Conservation (phyloP, 306 rosid genomes). For the Cucumis sativus region DNA sequence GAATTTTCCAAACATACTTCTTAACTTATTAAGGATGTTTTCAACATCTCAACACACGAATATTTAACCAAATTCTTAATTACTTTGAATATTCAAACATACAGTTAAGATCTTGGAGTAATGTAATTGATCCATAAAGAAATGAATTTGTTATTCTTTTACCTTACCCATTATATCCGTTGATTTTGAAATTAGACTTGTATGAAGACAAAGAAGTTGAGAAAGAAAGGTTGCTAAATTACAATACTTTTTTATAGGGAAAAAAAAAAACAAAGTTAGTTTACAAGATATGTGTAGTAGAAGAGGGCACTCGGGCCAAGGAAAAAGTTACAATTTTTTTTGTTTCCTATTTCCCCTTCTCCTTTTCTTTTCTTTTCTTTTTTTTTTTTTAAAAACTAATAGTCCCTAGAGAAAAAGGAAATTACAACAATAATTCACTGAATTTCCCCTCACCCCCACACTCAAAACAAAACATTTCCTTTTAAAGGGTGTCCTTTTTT, state of each 20-base stretch:
- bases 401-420: background rate
- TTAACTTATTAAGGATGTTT: no score
- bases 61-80: background rate
- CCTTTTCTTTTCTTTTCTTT: background rate
- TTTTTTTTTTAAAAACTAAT: background rate
- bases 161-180: no score
- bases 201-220: background rate
- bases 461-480: constrained; percentile 1
- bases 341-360: background rate
- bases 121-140: background rate
- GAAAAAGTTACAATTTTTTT: background rate
- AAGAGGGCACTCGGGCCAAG: background rate
- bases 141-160: no score
- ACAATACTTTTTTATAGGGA: background rate
- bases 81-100: background rate
- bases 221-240: background rate
- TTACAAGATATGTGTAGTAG: background rate
- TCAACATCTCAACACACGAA: no score
- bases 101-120: background rate
- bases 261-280: background rate
- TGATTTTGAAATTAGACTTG: no score
- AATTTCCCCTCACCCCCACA: background rate
- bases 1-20: no score
- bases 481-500: background rate
- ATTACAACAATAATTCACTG: background rate